Percentiles rank a stretch among this genome's conserved stretches.
phyloP scores from a whole-genome alignment of 768 basidiomycete species.

The Coprinellus micaceus region DNA sequence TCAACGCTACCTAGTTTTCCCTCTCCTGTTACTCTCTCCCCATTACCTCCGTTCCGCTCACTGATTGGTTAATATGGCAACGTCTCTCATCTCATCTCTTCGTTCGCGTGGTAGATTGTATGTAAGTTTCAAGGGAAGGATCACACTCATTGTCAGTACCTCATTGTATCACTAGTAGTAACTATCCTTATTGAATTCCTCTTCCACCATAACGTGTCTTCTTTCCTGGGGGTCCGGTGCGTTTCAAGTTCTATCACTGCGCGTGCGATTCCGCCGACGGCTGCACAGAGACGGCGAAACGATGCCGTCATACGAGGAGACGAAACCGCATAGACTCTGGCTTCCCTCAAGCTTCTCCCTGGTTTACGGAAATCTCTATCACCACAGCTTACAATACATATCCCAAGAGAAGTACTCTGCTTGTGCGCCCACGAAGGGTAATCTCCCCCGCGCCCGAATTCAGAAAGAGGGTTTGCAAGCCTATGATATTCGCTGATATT shows the following conservation, averaged over 20 bases:
- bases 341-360: too few relatives aligned
- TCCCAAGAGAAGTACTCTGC: too few relatives aligned
- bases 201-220: neutral
- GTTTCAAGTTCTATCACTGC: neutral
- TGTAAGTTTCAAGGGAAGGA: neutral
- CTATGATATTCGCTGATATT: too few relatives aligned
- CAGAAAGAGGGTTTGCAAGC: neutral
- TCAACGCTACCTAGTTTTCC: neutral
- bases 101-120: neutral
- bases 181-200: neutral
- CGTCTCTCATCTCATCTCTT: neutral
- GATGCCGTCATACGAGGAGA: too few relatives aligned
- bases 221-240: neutral
- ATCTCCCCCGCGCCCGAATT: neutral
- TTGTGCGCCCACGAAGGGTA: neutral
- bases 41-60: too few relatives aligned
- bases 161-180: constrained; percentile 1
- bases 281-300: too few relatives aligned
- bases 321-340: too few relatives aligned
- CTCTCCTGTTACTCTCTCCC: too few relatives aligned
- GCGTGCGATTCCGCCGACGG: too few relatives aligned
- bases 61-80: too few relatives aligned
- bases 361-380: too few relatives aligned
- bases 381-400: too few relatives aligned
- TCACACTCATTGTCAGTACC: neutral